Conservation (phyloP, 805 yeast genomes). For the Hemisphaericaspora nanyangensis region DNA sequence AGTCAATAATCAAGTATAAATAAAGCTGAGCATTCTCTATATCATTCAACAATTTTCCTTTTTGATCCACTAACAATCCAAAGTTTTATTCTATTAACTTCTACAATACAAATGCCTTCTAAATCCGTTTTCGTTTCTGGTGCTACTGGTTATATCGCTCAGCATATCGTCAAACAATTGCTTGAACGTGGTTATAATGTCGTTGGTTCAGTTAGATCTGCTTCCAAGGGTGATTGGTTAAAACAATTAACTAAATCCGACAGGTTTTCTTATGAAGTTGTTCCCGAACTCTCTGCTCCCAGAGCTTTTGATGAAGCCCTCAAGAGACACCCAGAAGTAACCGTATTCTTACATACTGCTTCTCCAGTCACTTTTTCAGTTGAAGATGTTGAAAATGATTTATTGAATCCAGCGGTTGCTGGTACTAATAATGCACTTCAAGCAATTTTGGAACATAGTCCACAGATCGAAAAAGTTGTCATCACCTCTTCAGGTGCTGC, state of each 20-base stretch:
- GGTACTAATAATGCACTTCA: slow-evolving; percentile 48
- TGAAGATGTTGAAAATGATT: slow-evolving; percentile 40
- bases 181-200: slow-evolving; percentile 40
- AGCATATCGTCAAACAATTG: slow-evolving; percentile 40
- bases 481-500: slow-evolving; percentile 54
- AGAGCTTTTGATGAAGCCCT: slow-evolving; percentile 45
- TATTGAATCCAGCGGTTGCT: slow-evolving; percentile 48
- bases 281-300: slow-evolving; percentile 41
- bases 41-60: too few species aligned
- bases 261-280: slow-evolving; percentile 24
- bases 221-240: slow-evolving; percentile 39
- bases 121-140: slow-evolving; percentile 42
- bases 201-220: slow-evolving; percentile 48
- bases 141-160: slow-evolving; percentile 52
- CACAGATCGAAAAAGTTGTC: slow-evolving; percentile 44
- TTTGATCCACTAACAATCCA: too few species aligned
- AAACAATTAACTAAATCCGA: slow-evolving; percentile 8
- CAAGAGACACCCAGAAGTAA: slow-evolving; percentile 44
- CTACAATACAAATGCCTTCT: too few species aligned
- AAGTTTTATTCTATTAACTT: too few species aligned
- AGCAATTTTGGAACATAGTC: slow-evolving; percentile 40
- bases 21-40: too few species aligned
- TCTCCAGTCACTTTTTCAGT: slow-evolving; percentile 45
- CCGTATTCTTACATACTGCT: slow-evolving; percentile 54
- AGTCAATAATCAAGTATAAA: too few species aligned